Percentiles rank a stretch among this genome's conserved stretches.
Evolutionary conservation across 1,284 basidiomycete species (phyloP).

Genomic region (Phlebopus sp.): DNA sequence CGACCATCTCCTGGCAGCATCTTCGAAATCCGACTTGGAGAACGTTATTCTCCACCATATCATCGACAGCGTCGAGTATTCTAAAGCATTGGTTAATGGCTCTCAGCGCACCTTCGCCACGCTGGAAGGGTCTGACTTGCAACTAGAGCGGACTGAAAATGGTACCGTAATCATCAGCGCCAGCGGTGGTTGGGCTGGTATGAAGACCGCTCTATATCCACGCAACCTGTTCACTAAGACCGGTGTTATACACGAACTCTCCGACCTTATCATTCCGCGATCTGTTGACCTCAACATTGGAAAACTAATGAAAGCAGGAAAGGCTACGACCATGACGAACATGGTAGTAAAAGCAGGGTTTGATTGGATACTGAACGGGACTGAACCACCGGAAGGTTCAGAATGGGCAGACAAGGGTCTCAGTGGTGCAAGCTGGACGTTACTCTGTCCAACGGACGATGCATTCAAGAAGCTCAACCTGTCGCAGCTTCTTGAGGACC

Average conservation of each 20-base stretch:
- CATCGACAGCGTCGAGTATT: slow-evolving; percentile 76
- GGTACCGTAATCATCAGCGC: slow-evolving; percentile 52
- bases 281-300: slow-evolving; percentile 81
- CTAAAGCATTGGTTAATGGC: slow-evolving; percentile 57
- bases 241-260: slow-evolving; percentile 88
- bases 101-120: slow-evolving; percentile 69
- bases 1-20: slow-evolving; percentile 77
- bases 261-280: slow-evolving; percentile 88
- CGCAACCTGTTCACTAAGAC: slow-evolving; percentile 80
- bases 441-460: slow-evolving; percentile 89
- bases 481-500: slow-evolving; percentile 70
- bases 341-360: slow-evolving; percentile 82
- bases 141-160: slow-evolving; percentile 51
- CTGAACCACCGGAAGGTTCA: slow-evolving; percentile 64
- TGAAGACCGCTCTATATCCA: slow-evolving; percentile 55
- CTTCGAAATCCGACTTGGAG: slow-evolving; percentile 76
- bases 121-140: slow-evolving; percentile 71
- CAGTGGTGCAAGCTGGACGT: slow-evolving; percentile 64
- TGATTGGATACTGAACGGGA: slow-evolving; percentile 88
- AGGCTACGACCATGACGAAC: slow-evolving; percentile 84
- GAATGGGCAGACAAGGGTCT: slow-evolving; percentile 53
- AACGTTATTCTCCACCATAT: slow-evolving; percentile 86
- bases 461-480: slow-evolving; percentile 91
- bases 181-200: slow-evolving; percentile 74
- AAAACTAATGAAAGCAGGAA: slow-evolving; percentile 89